phyloP scores from a whole-genome alignment of 176 grass and related monocot species.

The Oryza officinalis region DNA sequence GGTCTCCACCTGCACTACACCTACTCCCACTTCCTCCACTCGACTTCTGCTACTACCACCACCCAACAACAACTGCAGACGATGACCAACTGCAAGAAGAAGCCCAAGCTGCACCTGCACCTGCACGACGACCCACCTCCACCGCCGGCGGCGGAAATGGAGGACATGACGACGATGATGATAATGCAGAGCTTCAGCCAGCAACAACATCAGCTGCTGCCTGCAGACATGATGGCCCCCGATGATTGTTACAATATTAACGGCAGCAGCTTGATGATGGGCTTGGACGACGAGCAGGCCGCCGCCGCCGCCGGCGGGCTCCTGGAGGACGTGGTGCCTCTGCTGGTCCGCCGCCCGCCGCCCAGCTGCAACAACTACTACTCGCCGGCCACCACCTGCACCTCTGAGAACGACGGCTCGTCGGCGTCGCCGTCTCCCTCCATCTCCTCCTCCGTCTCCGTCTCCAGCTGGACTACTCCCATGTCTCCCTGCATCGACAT shows the following conservation, averaged over 20 bases:
- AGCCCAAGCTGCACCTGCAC: constrained; percentile 44
- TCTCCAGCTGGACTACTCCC: constrained; percentile 46
- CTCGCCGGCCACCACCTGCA: constrained; percentile 14
- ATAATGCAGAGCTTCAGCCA: not conserved
- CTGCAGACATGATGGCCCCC: not conserved
- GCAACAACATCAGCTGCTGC: not conserved
- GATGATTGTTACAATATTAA: not conserved
- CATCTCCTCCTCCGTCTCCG: constrained; percentile 42
- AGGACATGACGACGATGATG: not conserved
- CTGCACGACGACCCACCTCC: not conserved
- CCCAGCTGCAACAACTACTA: constrained; percentile 33
- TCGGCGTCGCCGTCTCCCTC: constrained; percentile 26
- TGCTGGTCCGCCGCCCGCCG: constrained; percentile 50
- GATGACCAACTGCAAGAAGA: constrained; percentile 37
- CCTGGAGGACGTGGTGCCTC: constrained; percentile 82
- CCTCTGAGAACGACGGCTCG: not conserved
- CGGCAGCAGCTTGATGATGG: not conserved
- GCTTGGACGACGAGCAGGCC: too few species aligned
- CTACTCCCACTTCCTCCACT: constrained; percentile 63
- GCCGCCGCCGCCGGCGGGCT: constrained; percentile 18
- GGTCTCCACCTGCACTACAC: constrained; percentile 95
- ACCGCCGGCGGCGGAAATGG: not conserved
- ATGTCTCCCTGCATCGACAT: constrained; percentile 58
- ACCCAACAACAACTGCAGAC: not conserved
- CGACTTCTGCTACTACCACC: not conserved